A percentile compares a stretch with the other conserved stretches of the same genome.
Evolutionary conservation across 352 stramenopile genomes (phyloP).

Genomic region (Peronospora farinosa): DNA sequence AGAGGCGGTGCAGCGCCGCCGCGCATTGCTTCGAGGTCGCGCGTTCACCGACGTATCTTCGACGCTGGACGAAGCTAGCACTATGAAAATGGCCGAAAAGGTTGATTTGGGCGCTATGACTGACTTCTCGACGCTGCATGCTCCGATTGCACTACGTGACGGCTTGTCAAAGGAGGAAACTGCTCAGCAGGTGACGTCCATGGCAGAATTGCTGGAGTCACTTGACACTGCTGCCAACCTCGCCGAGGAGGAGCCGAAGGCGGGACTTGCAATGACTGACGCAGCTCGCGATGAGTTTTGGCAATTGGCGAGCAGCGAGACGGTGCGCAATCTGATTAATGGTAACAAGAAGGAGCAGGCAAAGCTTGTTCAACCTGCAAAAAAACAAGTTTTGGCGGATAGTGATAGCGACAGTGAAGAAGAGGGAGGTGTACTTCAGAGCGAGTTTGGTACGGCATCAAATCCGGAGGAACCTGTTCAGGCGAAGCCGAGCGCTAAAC

Average conservation of each 20-base stretch:
- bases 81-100: conserved; percentile 33
- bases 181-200: conserved; percentile 52
- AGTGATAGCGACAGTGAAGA: conserved; percentile 70
- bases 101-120: conserved; percentile 79
- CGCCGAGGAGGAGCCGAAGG: conserved; percentile 15
- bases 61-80: conserved; percentile 20
- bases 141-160: conserved; percentile 64
- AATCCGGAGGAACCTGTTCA: conserved; percentile 12
- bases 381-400: conserved; percentile 25
- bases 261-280: conserved; percentile 26
- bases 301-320: conserved; percentile 46
- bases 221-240: conserved; percentile 54
- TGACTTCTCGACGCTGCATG: conserved; percentile 73
- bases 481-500: conserved; percentile 10
- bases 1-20: conserved; percentile 52
- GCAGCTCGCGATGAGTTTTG: conserved; percentile 48
- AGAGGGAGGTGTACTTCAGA: conserved; percentile 54
- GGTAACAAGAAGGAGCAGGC: conserved; percentile 22
- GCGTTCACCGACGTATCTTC: conserved; percentile 65
- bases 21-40: conserved; percentile 61
- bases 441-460: conserved; percentile 43
- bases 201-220: conserved; percentile 65
- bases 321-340: conserved; percentile 40
- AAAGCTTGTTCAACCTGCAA: conserved; percentile 3
- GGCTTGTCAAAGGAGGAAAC: conserved; percentile 50